Base-by-base conservation (phyloP, 306 rosid genomes). In the Vigna reflexopilosa region DNA sequence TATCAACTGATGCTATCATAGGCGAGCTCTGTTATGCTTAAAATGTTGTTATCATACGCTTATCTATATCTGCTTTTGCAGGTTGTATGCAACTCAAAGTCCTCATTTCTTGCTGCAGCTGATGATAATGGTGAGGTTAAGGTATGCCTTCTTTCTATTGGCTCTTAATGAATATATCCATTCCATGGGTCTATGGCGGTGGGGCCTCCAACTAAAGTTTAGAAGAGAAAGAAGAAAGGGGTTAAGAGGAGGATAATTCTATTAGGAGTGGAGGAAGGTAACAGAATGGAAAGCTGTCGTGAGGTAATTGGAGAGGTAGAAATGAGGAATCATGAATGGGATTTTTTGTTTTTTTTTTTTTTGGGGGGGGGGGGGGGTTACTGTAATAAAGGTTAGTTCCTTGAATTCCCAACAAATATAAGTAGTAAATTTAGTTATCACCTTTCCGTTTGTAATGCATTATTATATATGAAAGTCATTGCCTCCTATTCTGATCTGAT, bases 111-210 rank as follows among this genome's bases (percentile, higher is more conserved):
- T 69, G 98, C 98, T 80, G 96, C 98, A 49, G 91, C 98, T 17
- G 98, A 94, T 56, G 98, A 94, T 80, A 79, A 91, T 5, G 98
- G 98, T 44, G 97, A 94, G 83, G 86, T 94, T 72, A 94, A 94
- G 94, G 98, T 94, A 82, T 83, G 76, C 61, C 50, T 70, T 58
- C 11, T 50, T 67, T 52, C 17, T 74, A 49, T 54, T 7, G 49
- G 70, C 59, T 76, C 51, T 70, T 28, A 80, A 24, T 42, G 50
- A 81, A 61, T 42, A 16, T 72, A 56, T 50, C 67, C 57, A 83
- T 58, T 42, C 12, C 47, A 9, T 42, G 13, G 47, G 3, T 12
- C 13, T 42, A 12, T 12, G 50, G 9, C 16, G 0, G 15, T 3
- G 14, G 5, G 49, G 49, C 49, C 4, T 11, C 8, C 49, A 44